Conservation (phyloP, 1,284 basidiomycete species). For the Cryptococcus jaspeensis region DNA sequence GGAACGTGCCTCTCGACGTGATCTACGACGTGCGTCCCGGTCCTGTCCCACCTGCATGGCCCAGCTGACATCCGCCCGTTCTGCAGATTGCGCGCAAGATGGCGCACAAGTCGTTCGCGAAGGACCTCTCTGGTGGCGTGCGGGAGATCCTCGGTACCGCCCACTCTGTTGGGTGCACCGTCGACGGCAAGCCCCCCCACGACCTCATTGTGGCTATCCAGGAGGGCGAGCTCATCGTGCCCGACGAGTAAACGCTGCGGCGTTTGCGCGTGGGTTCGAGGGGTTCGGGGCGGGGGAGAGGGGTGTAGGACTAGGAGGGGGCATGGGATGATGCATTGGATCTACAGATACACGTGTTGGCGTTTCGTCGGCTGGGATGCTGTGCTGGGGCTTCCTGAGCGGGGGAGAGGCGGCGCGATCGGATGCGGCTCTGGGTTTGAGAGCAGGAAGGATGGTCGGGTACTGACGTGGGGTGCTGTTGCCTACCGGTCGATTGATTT, state of each 20-base stretch:
- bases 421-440: too few species aligned
- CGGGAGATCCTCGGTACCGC: conserved; percentile 95
- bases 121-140: conserved; percentile 81
- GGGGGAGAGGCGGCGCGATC: too few species aligned
- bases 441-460: too few species aligned
- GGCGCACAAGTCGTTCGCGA: conserved; percentile 92
- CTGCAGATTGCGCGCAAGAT: conserved; percentile 69
- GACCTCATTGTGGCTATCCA: conserved; percentile 96
- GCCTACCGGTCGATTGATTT: too few species aligned
- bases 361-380: too few species aligned
- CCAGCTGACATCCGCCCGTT: background rate
- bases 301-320: background rate
- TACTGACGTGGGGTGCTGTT: too few species aligned
- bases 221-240: conserved; percentile 90
- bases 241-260: conserved; percentile 72
- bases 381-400: too few species aligned
- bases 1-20: conserved; percentile 93
- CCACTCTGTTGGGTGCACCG: conserved; percentile 91
- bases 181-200: conserved; percentile 91
- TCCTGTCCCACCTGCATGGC: background rate
- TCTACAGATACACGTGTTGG: too few species aligned
- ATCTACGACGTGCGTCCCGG: conserved; percentile 68
- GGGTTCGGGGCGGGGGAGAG: background rate
- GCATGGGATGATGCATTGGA: background rate
- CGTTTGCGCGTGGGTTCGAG: background rate